A percentile compares a stretch with the other conserved stretches of the same genome.
Conservation (phyloP, 441 rosid genomes). For the Rhodomyrtus psidioides region DNA sequence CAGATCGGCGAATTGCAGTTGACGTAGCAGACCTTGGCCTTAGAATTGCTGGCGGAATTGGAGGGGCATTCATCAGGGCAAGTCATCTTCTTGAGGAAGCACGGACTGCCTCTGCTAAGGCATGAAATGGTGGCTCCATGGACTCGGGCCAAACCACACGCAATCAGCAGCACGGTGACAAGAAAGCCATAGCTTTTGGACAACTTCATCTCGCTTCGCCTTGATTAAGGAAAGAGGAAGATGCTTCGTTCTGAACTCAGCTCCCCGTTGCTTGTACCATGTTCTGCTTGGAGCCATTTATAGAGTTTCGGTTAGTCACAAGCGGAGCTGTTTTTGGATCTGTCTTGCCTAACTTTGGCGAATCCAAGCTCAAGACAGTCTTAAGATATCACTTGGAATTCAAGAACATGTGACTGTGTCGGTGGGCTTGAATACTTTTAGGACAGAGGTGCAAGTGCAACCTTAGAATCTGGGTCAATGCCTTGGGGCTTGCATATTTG, state of each 20-base stretch:
- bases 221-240: neutral
- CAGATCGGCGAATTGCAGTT: slow-evolving; percentile 17
- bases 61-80: slow-evolving; percentile 25
- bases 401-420: neutral
- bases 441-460: neutral
- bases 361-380: neutral
- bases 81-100: neutral
- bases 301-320: neutral
- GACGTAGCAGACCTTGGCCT: slow-evolving; percentile 18
- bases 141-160: neutral
- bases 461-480: neutral
- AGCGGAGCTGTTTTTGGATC: neutral
- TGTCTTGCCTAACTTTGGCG: neutral
- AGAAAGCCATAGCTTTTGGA: neutral
- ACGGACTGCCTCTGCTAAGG: neutral
- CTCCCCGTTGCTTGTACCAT: neutral
- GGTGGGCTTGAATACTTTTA: neutral
- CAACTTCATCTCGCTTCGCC: neutral
- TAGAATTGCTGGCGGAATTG: neutral
- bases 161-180: neutral
- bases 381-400: neutral
- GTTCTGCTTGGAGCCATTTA: neutral
- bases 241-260: neutral
- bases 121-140: slow-evolving; percentile 5
- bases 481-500: neutral